A percentile compares a stretch with the other conserved stretches of the same genome.
Conservation (phyloP, 1,284 basidiomycete genomes). For the Irpex rosettiformis region DNA sequence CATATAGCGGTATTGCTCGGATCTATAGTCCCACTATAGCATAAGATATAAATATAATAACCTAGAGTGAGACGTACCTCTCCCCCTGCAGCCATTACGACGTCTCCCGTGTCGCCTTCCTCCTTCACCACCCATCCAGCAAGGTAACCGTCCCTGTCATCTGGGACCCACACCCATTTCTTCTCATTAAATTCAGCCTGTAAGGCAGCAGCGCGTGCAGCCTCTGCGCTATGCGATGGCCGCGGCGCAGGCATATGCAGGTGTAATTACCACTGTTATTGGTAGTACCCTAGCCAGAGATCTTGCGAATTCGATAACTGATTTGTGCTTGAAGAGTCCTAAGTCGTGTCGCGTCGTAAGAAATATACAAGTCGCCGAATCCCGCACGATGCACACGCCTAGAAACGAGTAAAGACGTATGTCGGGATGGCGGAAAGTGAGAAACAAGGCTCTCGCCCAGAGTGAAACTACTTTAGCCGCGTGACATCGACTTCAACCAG, state of each 20-base stretch:
- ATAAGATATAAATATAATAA: background rate
- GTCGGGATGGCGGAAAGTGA: background rate
- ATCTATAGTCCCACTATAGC: slow-evolving; percentile 40
- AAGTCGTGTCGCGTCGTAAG: background rate
- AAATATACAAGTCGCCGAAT: background rate
- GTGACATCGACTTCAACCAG: slow-evolving; percentile 6
- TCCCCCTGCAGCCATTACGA: slow-evolving; percentile 78
- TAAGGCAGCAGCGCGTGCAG: slow-evolving; percentile 76
- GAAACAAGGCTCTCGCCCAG: background rate
- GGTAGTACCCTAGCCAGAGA: background rate
- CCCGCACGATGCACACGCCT: background rate
- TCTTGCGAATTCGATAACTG: background rate
- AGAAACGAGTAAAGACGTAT: background rate
- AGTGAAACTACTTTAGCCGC: slow-evolving; percentile 4
- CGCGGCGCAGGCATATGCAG: slow-evolving; percentile 46
- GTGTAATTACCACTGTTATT: background rate
- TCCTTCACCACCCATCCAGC: slow-evolving; percentile 89
- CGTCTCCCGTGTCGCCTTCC: slow-evolving; percentile 72
- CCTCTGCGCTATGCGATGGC: slow-evolving; percentile 63
- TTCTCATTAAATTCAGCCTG: slow-evolving; percentile 97
- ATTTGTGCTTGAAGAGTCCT: background rate
- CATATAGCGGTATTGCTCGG: slow-evolving; percentile 72
- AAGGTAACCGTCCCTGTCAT: slow-evolving; percentile 85
- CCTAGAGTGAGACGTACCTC: slow-evolving; percentile 45
- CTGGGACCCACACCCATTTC: slow-evolving; percentile 96